Evolutionary conservation across 106 monocot genomes (phyloP), one percentile per base, ranked within the genome.

Genomic region (Triglochin maritima): DNA sequence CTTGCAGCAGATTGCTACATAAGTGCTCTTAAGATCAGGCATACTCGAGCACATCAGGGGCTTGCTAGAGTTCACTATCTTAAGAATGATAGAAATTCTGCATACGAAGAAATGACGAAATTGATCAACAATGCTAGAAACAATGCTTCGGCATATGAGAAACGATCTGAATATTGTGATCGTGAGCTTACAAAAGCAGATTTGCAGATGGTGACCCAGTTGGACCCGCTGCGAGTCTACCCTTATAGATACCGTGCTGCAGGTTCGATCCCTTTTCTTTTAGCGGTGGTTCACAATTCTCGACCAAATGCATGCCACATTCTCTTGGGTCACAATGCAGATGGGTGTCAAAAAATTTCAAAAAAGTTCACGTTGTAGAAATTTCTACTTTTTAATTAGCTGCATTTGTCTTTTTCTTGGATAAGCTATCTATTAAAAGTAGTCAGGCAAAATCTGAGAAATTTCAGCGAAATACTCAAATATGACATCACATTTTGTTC

Each of bases 91-190:
- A 78, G 79, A 17, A 79, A 63, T 64, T 79, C 86, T 47, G 98
- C 98, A 49, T 99, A 88, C 60, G 84, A 88, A 42, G 98, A 99
- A 60, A 99, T 99, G 98, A 92, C 88, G 41, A 84, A 82, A 71
- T 69, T 99, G 42, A 99, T 92, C 46, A 84, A 82, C 71, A 99
- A 89, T 64, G 86, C 98, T 4, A 89, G 68, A 73, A 89, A 78
- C 77, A 92, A 92, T 76, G 98, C 98, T 6, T 98, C 98, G 16
- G 98, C 98, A 44, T 98, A 92, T 77, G 98, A 98, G 76, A 98
- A 98, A 72, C 78, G 98, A 62, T 92, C 92, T 3, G 98, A 99
- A 64, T 99, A 99, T 66, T 88, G 92, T 59, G 88, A 99, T 1
- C 82, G 92, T 17, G 89, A 89, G 14, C 88, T 80, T 46, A 81